Evolutionary conservation across 176 grass and related monocot genomes (phyloP).

Genomic region (Carex parvula): DNA sequence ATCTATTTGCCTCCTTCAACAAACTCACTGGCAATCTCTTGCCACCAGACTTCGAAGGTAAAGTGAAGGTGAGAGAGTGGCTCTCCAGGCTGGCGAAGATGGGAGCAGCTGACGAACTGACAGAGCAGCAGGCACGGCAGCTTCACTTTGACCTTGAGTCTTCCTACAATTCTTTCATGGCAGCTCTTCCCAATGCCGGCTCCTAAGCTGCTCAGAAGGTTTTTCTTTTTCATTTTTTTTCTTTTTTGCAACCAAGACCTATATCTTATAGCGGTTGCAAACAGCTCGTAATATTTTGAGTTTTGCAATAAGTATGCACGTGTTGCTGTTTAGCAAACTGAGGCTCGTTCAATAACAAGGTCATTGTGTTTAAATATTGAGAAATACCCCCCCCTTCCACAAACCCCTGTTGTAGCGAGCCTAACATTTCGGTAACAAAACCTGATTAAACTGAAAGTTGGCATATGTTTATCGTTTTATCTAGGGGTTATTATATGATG

Average conservation of each 20-base stretch:
- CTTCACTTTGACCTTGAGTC: conserved; percentile 93
- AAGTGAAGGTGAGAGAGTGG: conserved; percentile 80
- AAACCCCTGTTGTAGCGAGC: background rate
- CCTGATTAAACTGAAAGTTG: background rate
- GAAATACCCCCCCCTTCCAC: background rate
- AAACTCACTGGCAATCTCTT: conserved; percentile 56
- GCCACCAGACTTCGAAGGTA: conserved; percentile 85
- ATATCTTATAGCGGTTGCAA: background rate
- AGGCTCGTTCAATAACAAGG: too few species aligned
- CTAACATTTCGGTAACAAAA: background rate
- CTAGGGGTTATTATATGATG: background rate
- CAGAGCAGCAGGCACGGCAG: conserved; percentile 88
- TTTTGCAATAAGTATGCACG: background rate
- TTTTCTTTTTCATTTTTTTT: conserved; percentile 10
- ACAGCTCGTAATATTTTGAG: background rate
- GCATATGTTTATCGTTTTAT: background rate
- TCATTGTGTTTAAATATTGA: background rate
- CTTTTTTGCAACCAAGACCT: background rate
- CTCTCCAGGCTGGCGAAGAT: conserved; percentile 78
- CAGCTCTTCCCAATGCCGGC: conserved; percentile 63
- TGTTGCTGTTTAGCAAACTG: background rate
- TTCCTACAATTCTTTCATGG: conserved; percentile 77
- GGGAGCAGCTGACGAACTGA: conserved; percentile 88
- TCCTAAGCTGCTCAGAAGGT: conserved; percentile 33
- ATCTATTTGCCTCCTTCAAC: conserved; percentile 72